These are phyloP conservation scores for Rhodamnia argentea DNA, from an alignment of 345 rosid species.

Conservation along the genomic window DNA sequence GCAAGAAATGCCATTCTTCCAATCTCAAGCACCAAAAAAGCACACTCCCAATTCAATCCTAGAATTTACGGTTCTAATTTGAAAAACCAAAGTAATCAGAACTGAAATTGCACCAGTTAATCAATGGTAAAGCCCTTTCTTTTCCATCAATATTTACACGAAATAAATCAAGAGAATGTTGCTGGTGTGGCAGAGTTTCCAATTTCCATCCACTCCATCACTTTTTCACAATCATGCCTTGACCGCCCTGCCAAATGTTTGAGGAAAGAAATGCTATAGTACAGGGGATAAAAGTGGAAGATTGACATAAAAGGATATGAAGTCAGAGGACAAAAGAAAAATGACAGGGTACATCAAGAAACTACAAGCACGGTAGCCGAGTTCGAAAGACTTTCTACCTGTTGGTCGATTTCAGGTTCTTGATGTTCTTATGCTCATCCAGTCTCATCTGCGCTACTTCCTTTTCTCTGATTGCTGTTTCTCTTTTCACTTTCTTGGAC, in stretches of 20 bases:
- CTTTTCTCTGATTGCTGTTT: conserved; percentile 61
- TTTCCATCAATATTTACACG: background rate
- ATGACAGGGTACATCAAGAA: background rate
- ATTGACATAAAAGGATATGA: background rate
- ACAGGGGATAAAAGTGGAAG: background rate
- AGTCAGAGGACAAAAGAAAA: background rate
- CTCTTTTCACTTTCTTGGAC: conserved; percentile 70
- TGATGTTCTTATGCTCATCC: conserved; percentile 23
- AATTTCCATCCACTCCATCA: background rate
- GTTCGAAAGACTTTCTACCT: conserved; percentile 8
- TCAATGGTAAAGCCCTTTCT: background rate
- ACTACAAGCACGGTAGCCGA: background rate
- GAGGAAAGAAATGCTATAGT: background rate
- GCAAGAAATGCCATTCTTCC: background rate
- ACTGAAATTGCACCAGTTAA: background rate
- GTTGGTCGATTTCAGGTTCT: conserved; percentile 10
- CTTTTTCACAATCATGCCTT: background rate
- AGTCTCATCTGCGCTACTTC: conserved; percentile 24
- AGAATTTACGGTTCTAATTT: background rate
- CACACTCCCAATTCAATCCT: background rate
- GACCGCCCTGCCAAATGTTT: background rate
- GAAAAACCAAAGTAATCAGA: background rate
- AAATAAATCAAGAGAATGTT: background rate
- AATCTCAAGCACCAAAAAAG: background rate
- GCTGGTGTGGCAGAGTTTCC: background rate